Percentiles rank a stretch among this genome's conserved stretches.
Conservation (phyloP, 352 stramenopile species). For the Blastocystis sp. region DNA sequence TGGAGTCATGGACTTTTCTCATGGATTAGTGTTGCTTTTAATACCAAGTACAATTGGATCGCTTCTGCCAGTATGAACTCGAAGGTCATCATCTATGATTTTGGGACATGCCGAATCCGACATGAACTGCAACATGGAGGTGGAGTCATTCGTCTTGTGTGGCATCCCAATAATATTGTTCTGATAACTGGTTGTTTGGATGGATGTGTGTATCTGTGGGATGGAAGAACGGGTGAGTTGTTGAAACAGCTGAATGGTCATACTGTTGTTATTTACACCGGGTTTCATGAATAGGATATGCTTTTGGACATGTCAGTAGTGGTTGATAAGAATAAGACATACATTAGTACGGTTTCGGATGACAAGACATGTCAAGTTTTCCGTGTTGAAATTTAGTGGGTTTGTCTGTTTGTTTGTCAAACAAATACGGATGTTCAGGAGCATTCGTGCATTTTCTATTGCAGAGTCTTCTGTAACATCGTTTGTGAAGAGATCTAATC, state of each 20-base stretch:
- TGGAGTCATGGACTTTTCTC: neutral
- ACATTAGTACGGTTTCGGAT: conserved; percentile 22
- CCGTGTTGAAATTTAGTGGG: conserved; percentile 11
- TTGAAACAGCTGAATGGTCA: conserved; percentile 50
- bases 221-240: conserved; percentile 9
- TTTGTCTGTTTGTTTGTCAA: neutral
- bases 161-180: conserved; percentile 48
- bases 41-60: neutral
- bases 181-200: conserved; percentile 45
- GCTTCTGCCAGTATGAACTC: conserved; percentile 39
- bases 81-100: conserved; percentile 38
- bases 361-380: conserved; percentile 54
- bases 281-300: conserved; percentile 20
- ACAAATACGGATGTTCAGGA: neutral
- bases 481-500: too few relatives aligned
- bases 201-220: conserved; percentile 52
- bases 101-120: neutral
- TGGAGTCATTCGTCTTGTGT: conserved; percentile 15
- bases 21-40: conserved; percentile 37
- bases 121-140: conserved; percentile 39
- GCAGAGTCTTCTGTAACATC: neutral
- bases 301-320: conserved; percentile 39
- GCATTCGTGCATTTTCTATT: neutral
- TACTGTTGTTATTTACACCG: neutral
- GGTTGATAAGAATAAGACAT: conserved; percentile 23